phyloP scores from a whole-genome alignment of 176 grass and related monocot genomes.

The Ensete glaucum region DNA sequence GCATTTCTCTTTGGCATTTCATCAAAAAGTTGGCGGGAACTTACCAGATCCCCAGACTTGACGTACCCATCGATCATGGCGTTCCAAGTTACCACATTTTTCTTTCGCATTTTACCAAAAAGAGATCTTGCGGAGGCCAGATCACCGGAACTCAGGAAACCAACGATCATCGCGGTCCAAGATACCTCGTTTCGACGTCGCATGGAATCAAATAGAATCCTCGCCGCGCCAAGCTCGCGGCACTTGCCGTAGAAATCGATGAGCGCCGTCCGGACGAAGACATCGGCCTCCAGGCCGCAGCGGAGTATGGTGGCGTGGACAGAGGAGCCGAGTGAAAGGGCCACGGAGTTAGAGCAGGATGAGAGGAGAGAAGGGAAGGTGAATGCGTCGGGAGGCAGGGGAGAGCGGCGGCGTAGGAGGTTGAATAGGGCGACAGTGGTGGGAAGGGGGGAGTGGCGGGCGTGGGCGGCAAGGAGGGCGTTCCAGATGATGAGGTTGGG shows the following conservation, averaged over 20 bases:
- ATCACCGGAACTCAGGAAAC: slow-evolving; percentile 31
- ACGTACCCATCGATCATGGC: slow-evolving; percentile 63
- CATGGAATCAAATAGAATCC: slow-evolving; percentile 53
- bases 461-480: slow-evolving; percentile 49
- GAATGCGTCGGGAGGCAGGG: slow-evolving; percentile 47
- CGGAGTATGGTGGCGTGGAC: slow-evolving; percentile 44
- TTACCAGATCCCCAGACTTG: slow-evolving; percentile 46
- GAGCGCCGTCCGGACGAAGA: slow-evolving; percentile 66
- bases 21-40: slow-evolving; percentile 45
- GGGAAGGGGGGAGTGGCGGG: slow-evolving; percentile 42
- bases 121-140: slow-evolving; percentile 27
- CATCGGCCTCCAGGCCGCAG: slow-evolving; percentile 51
- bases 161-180: slow-evolving; percentile 55
- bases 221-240: slow-evolving; percentile 17
- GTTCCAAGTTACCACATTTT: slow-evolving; percentile 66
- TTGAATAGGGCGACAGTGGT: slow-evolving; percentile 50
- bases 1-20: slow-evolving; percentile 56
- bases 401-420: slow-evolving; percentile 25
- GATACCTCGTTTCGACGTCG: slow-evolving; percentile 37
- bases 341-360: slow-evolving; percentile 29
- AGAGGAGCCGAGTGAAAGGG: slow-evolving; percentile 23
- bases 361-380: slow-evolving; percentile 56
- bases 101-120: slow-evolving; percentile 54
- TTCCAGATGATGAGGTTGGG: slow-evolving; percentile 41
- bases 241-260: slow-evolving; percentile 70